phyloP scores from a whole-genome alignment of 2,329 filamentous ascomycete genomes.

The Trichophyton equinum region DNA sequence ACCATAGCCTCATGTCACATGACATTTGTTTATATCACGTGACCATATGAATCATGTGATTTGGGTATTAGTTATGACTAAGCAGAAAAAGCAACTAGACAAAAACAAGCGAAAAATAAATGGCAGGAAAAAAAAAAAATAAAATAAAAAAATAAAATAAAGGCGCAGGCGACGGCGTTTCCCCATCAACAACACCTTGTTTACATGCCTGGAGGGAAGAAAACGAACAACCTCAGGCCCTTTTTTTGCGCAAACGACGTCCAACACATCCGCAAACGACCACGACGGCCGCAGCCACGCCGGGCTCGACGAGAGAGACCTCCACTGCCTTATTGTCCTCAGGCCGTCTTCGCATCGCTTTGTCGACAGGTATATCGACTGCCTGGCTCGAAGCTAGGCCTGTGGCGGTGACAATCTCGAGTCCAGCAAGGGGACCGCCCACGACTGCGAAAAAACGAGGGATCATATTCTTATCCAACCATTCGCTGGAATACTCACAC shows the following conservation, averaged over 20 bases:
- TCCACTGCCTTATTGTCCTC: neutral
- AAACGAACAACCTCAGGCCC: constrained; percentile 2
- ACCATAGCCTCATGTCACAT: neutral
- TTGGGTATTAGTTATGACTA: neutral
- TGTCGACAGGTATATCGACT: neutral
- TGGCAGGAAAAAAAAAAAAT: constrained; percentile 3
- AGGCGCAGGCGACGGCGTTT: constrained; percentile 10
- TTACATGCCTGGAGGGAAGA: constrained; percentile 7
- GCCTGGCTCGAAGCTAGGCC: neutral
- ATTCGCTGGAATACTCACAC: neutral
- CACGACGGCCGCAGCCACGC: neutral
- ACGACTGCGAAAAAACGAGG: neutral
- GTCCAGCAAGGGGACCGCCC: neutral
- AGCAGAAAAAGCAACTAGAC: neutral
- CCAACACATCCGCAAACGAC: neutral
- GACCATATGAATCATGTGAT: too few species aligned
- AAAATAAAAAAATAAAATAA: constrained; percentile 9
- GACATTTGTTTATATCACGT: neutral
- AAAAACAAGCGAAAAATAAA: neutral
- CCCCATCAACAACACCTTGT: constrained; percentile 16
- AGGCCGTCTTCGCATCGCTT: neutral
- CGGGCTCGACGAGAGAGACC: neutral
- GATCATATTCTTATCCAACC: neutral
- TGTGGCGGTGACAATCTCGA: neutral
- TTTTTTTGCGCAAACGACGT: neutral